Percentiles rank a stretch among this genome's conserved stretches.
phyloP scores from a whole-genome alignment of 352 stramenopile genomes.

The Thraustochytrium striatum region DNA sequence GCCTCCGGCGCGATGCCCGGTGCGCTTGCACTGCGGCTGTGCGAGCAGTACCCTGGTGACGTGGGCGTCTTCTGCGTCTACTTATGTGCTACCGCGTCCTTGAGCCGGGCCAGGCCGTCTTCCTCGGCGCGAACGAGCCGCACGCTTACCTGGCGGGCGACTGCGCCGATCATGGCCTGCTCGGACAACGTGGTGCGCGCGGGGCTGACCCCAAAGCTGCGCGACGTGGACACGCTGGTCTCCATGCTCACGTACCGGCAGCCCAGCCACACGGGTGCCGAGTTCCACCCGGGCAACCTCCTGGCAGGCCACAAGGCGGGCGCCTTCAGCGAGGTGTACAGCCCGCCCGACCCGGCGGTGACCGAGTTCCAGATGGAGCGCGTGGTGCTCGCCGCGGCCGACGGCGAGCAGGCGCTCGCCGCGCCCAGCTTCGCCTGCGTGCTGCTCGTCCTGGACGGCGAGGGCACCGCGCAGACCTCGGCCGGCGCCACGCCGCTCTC shows the following conservation, averaged over 20 bases:
- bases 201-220: constrained; percentile 97
- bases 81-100: constrained; percentile 96
- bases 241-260: constrained; percentile 92
- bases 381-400: constrained; percentile 3
- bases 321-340: constrained; percentile 28
- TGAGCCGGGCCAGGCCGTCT: constrained; percentile 90
- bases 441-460: constrained; percentile 20
- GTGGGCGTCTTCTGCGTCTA: constrained; percentile 94
- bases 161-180: constrained; percentile 94
- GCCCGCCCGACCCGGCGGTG: constrained; percentile 27
- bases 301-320: not conserved
- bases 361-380: constrained; percentile 44
- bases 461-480: not conserved
- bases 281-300: constrained; percentile 47
- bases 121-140: constrained; percentile 96
- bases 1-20: constrained; percentile 1
- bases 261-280: constrained; percentile 27
- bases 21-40: constrained; percentile 70
- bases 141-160: constrained; percentile 95
- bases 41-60: constrained; percentile 90
- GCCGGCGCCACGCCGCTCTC: not conserved
- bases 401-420: not conserved
- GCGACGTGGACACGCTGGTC: constrained; percentile 93
- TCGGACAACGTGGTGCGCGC: constrained; percentile 98
- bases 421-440: not conserved